Evolutionary conservation across 192 early-diverging fungal genomes (phyloP), one percentile per base, ranked within the genome.

Genomic region (Ambispora gerdemannii): DNA sequence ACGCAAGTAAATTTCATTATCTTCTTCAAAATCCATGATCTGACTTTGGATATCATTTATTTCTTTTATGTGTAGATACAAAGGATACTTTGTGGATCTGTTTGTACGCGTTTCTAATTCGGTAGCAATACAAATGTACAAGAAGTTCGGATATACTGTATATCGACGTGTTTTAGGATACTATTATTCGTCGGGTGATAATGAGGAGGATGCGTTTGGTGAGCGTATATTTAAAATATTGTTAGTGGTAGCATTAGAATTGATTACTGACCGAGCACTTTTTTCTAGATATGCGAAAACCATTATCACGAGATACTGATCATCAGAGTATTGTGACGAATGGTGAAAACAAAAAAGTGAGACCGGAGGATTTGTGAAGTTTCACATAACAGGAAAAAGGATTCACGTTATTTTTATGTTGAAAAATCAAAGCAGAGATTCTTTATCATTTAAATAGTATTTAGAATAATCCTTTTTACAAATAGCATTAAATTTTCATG

Each of bases 21-120:
- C 10, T 1, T 10, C 20, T 20, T 7, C 28, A 63, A 19, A 59
- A 51, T 31, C 22, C 31, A 17, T 58, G 17, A 19, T 28, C 27
- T 22, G n/a, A 22, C 17, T 34, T 19, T 13, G 43, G 67, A 65
- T 63, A 50, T 22, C 20, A 59, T 13, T 71, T 30, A 52, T 75
- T 24, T 62, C 50, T 0, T 1, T 15, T 11, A 22, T 51, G n/a
- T 13, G 25, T 50, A 88, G 87, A 25, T 91, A 99, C 70, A 76
- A 92, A 75, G 85, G 89, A 2, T 96, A 90, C 72, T 96, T 95
- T 84, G 95, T 99, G 2, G 97, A 99, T 83, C 80, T 99, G 60
- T 99, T 96, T 80, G 97, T 99, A 10, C 80, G 97, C 3, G 77
- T 83, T n/a, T 95, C 94, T 2, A 99, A 99, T 78, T 74, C 82